Base-by-base conservation (phyloP, 1,139 yeast genomes). In the Meyerozyma athensensis region DNA sequence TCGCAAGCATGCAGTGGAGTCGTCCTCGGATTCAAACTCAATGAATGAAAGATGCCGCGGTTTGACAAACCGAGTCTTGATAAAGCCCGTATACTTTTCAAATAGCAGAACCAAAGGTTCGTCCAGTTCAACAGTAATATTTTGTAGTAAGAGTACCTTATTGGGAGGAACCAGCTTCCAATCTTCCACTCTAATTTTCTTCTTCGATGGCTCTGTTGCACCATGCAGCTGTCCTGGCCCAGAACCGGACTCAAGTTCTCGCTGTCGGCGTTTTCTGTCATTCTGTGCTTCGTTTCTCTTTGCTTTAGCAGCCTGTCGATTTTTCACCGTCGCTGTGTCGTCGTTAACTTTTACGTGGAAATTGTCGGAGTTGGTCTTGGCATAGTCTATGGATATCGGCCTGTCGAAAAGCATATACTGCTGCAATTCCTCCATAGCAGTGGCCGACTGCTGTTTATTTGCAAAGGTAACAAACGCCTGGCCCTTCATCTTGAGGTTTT, bases 381-480 rank as follows among this genome's bases (percentile, higher is more conserved):
- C 79, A 45, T 58, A 54, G 2, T 59, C 47, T 1, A 72, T 63
- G 18, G 64, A 66, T 43, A 87, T 62, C 4, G 74, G 74, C 46
- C 77, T 78, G 13, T 77, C 81, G 48, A 74, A 77, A 9, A 87
- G 47, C 20, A 56, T 56, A 13, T 58, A 50, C 2, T 75, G 71
- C 37, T 77, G 60, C 32, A 76, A 53, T 5, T 53, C 62, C 5
- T 61, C 55, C 14, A 74, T 51, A 0, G 94, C 94, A 21, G 52
- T 50, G 3, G 50, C 43, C 1, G 94, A 84, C 6, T 64, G 56
- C 3, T 63, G 61, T 1, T 54, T 49, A 16, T 59, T 54, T 3
- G 62, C 68, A 45, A 79, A 81, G 0, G 90, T 81, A 5, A 92
- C 70, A 58, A 89, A 92, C 2, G 96, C 96, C 58, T 89, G 97